phyloP scores from a whole-genome alignment of 192 early-diverging fungal species.

The Backusella westeae region DNA sequence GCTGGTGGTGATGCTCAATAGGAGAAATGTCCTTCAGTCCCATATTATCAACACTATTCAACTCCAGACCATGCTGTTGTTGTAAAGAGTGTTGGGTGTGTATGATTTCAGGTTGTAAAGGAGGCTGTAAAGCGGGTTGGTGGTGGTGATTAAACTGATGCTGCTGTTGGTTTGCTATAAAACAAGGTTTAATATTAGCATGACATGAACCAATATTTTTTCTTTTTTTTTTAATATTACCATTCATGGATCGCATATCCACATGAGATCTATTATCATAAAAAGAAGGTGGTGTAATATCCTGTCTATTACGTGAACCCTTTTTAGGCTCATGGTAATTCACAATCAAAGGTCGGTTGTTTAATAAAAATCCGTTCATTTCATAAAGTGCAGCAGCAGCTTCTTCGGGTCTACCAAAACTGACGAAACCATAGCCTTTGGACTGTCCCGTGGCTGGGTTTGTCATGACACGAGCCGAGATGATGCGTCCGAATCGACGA shows the following conservation, averaged over 20 bases:
- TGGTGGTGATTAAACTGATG: background rate
- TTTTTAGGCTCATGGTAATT: constrained; percentile 93
- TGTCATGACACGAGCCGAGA: constrained; percentile 88
- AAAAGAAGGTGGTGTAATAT: background rate
- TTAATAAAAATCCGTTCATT: constrained; percentile 86
- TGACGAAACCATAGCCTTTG: constrained; percentile 93
- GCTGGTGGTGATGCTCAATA: background rate
- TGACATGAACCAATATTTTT: too few species aligned
- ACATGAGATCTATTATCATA: background rate
- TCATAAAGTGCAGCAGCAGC: constrained; percentile 85
- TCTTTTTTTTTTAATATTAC: background rate
- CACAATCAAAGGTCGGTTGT: constrained; percentile 85
- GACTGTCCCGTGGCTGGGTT: constrained; percentile 70
- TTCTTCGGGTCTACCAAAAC: constrained; percentile 89
- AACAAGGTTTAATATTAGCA: too few species aligned
- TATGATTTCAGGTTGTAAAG: background rate
- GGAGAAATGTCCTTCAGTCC: constrained; percentile 19
- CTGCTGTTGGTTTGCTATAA: too few species aligned
- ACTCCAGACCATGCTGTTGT: constrained; percentile 1
- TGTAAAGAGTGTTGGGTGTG: background rate
- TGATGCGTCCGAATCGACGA: constrained; percentile 82
- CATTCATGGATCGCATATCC: background rate
- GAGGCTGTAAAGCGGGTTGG: background rate
- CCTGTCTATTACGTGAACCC: constrained; percentile 24
- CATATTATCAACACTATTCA: constrained; percentile 3